Base-by-base conservation (phyloP, 805 yeast species). In the Cyberlindnera amylophila region DNA sequence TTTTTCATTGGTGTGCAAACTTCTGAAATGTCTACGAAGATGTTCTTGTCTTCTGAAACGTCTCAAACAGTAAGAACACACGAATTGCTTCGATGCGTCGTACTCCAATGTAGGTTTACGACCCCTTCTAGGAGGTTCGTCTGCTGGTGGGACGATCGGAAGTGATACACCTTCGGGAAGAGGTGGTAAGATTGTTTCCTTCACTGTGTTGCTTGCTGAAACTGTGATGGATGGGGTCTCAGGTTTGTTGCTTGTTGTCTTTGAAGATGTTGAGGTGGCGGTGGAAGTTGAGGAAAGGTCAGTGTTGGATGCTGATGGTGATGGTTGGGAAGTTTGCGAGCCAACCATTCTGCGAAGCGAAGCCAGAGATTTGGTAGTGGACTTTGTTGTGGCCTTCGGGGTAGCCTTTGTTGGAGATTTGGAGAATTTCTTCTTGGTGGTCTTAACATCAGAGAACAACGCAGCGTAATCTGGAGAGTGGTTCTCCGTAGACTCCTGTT, bases 21-120 rank as follows among this genome's bases (percentile, higher is more conserved):
- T 79, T 44, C 90, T 66, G 57, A 80, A 76, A 54, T 84, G 93
- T 46, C 93, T 71, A 58, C 81, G 82, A 52, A 84, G 64, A 60
- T 84, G 93, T 55, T 84, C 93, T 58, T 82, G 87, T 51, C 93
- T 71, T 57, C 81, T 79, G 63, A 84, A 84, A 35, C 76, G 59
- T 51, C 90, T 71, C 36, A 74, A 70, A 59, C 91, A 83, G 54
- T 70, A 74, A 26, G 74, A 75, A 59, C 90, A 83, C 24, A 75
- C 74, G 56, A 73, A 82, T 32, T 77, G 77, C 61, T 81, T 81
- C 10, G 72, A 38, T 6, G 59, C 54, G 53, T 79, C 86, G 15
- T 76, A 79, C 38, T 74, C 76, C 47, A 74, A 64, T 32, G 81
- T 74, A 18, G 83, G 86, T 58, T 80, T 81, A 32, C 87, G 70